Percentiles rank a stretch among this genome's conserved stretches.
Evolutionary conservation across 257 asterid species (phyloP).

Genomic region (Solanum gracilifrons): DNA sequence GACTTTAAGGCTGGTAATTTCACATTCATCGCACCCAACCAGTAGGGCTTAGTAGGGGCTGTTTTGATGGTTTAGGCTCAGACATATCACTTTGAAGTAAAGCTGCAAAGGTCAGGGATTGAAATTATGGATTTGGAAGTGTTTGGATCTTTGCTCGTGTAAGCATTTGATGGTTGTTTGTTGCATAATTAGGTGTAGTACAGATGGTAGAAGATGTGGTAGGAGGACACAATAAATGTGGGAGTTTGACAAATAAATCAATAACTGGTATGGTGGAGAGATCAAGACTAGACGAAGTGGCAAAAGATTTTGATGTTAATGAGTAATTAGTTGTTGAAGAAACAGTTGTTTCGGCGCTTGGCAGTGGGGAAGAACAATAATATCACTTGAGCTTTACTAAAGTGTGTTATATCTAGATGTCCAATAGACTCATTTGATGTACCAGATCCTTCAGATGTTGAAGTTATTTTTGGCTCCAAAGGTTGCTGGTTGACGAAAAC

Average conservation of each 20-base stretch:
- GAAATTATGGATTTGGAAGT: neutral
- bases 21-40: neutral
- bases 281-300: neutral
- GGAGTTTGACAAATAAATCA: neutral
- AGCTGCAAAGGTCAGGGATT: neutral
- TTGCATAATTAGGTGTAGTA: neutral
- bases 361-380: neutral
- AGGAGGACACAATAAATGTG: neutral
- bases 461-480: neutral
- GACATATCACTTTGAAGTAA: neutral
- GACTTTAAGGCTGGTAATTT: neutral
- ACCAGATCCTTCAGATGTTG: neutral
- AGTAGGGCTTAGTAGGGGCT: neutral
- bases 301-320: neutral
- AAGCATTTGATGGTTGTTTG: neutral
- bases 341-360: rapidly evolving
- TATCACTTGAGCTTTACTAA: neutral
- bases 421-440: neutral
- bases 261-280: neutral
- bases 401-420: neutral
- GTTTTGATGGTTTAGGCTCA: neutral
- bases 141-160: neutral
- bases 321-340: neutral
- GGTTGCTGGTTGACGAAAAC: neutral
- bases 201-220: neutral